Evolutionary conservation across 305 asterid genomes (phyloP), one percentile per base, ranked within the genome.

Genomic region (Plantago rigida): DNA sequence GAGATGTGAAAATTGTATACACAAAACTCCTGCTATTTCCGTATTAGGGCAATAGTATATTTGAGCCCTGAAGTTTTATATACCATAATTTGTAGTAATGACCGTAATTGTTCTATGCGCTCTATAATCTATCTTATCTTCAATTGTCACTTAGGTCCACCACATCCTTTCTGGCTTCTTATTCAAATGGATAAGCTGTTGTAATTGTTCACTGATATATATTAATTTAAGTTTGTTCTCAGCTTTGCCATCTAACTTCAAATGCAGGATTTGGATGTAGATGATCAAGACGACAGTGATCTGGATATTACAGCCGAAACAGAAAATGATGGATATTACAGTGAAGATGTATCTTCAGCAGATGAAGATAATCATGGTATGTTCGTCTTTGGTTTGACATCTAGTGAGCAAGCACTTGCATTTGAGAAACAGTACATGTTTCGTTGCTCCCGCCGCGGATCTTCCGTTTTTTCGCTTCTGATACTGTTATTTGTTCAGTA

Each of bases 191-290:
- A 52, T 15, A 47, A 52, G 13, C 44, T 51, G n/a, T 63, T 62
- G 5, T 24, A 11, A 52, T 52, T 52, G 13, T 49, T 29, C 58
- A 52, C 31, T 26, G 13, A 22, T 64, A 34, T 47, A 49, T 26
- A 47, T 45, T 13, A 3, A 48, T 29, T 36, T 67, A 45, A n/a
- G 17, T 51, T 51, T 51, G 1, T 19, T 53, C 7, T 53, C 22
- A 3, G 63, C 39, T 5, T 42, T 61, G 53, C 24, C 48, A 34
- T 14, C 45, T 31, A 44, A 42, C 49, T 53, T 47, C 56, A 62
- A 66, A 62, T 74, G 75, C 80, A 86, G 95, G 94, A 80, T 69
- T 75, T 78, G 62, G 87, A 74, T 29, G 88, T 76, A 71, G 89
- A 69, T 51, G 79, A 73, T 62, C 79, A 59, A n/a, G 71, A 68